Evolutionary conservation across 2,329 filamentous ascomycete genomes (phyloP).

Genomic region (Incumbomyces lentus): DNA sequence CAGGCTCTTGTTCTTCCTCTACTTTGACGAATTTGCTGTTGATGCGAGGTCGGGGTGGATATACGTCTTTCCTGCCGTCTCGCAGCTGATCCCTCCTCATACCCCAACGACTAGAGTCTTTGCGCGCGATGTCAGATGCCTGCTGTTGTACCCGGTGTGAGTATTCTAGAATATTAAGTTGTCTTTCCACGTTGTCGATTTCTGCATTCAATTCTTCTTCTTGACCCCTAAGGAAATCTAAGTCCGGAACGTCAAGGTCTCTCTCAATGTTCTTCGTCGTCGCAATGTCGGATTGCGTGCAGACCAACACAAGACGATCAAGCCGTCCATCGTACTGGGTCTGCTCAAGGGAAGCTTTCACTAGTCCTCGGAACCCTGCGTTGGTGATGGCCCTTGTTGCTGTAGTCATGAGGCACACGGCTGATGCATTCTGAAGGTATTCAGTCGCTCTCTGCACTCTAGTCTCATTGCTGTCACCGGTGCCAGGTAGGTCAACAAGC

Average conservation of each 20-base stretch:
- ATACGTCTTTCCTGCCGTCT: background rate
- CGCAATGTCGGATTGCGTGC: slow-evolving; percentile 55
- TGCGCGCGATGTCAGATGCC: background rate
- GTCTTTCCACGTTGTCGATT: background rate
- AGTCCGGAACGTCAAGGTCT: slow-evolving; percentile 23
- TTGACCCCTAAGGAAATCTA: background rate
- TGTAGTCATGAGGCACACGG: slow-evolving; percentile 52
- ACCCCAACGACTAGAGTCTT: background rate
- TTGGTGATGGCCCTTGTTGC: slow-evolving; percentile 52
- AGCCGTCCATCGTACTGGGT: slow-evolving; percentile 49
- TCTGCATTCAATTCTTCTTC: background rate
- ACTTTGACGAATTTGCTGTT: background rate
- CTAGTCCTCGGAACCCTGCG: slow-evolving; percentile 45
- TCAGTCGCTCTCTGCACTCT: slow-evolving; percentile 46
- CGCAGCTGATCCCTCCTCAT: background rate
- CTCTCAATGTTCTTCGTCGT: slow-evolving; percentile 36
- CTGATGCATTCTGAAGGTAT: slow-evolving; percentile 52
- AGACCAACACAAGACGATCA: slow-evolving; percentile 49
- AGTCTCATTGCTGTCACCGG: slow-evolving; percentile 51
- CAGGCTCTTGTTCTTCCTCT: background rate
- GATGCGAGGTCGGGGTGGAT: background rate
- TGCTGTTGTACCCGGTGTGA: background rate
- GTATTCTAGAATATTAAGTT: background rate
- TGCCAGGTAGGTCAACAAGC: slow-evolving; percentile 49
- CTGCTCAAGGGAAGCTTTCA: slow-evolving; percentile 48